These are phyloP conservation scores for Asterophora lycoperdoides DNA, from an alignment of 768 basidiomycete species.

Conservation along the genomic window DNA sequence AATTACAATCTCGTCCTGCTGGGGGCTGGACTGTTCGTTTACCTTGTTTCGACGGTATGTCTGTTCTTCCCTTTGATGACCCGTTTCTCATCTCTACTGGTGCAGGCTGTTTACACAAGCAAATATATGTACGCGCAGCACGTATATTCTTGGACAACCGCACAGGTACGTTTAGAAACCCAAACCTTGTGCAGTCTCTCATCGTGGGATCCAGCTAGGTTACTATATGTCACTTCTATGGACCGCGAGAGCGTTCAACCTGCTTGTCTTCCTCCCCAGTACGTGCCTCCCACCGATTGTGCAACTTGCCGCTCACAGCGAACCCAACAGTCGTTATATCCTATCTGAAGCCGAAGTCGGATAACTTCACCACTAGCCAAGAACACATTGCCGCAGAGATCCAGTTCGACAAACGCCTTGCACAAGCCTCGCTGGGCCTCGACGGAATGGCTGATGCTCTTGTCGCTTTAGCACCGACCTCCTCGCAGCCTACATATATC, in stretches of 20 bases:
- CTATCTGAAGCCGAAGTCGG: constrained; percentile 52
- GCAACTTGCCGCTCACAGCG: background rate
- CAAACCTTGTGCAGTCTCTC: background rate
- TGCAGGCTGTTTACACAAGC: constrained; percentile 62
- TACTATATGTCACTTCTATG: constrained; percentile 74
- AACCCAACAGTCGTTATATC: constrained; percentile 48
- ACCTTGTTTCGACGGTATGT: constrained; percentile 61
- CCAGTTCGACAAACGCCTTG: constrained; percentile 64
- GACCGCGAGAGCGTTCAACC: constrained; percentile 56
- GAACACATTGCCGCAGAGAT: constrained; percentile 55
- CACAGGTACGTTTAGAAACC: constrained; percentile 33
- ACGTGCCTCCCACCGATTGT: constrained; percentile 21
- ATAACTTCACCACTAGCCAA: constrained; percentile 27
- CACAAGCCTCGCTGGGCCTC: constrained; percentile 58
- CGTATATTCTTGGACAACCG: constrained; percentile 63
- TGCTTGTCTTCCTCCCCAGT: constrained; percentile 69
- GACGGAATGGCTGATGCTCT: constrained; percentile 63
- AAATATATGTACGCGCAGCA: constrained; percentile 80
- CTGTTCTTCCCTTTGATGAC: background rate
- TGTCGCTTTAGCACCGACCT: constrained; percentile 49
- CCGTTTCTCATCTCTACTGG: constrained; percentile 5
- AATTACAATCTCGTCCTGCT: constrained; percentile 77
- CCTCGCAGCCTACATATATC: constrained; percentile 51
- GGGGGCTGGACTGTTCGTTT: constrained; percentile 58
- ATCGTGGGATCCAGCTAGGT: constrained; percentile 43